Percentiles rank a stretch among this genome's conserved stretches.
Evolutionary conservation across 2,329 filamentous ascomycete species (phyloP).

Genomic region (Endoconidiophora laricicola): DNA sequence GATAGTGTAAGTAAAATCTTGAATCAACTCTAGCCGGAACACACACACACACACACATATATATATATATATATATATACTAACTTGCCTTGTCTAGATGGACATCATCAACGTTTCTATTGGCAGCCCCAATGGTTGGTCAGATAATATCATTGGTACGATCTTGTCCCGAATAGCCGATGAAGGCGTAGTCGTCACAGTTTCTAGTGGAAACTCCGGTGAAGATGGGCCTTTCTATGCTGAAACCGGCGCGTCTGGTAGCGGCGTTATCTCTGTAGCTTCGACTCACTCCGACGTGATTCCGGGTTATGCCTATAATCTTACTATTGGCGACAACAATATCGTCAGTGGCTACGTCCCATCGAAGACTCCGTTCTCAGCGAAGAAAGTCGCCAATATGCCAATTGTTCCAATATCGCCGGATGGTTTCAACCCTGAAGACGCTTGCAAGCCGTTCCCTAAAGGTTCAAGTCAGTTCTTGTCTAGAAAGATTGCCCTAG

Average conservation of each 20-base stretch:
- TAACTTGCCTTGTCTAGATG: neutral
- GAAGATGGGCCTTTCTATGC: constrained; percentile 30
- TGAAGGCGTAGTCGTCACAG: constrained; percentile 30
- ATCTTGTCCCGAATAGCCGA: constrained; percentile 25
- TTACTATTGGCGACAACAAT: neutral
- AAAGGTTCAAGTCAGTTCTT: constrained; percentile 14
- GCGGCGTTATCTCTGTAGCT: constrained; percentile 26
- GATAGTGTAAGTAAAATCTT: constrained; percentile 18
- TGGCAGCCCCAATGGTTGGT: constrained; percentile 23
- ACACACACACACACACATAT: neutral
- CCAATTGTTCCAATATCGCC: constrained; percentile 10
- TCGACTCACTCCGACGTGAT: constrained; percentile 16
- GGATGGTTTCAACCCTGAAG: constrained; percentile 16
- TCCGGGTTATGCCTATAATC: neutral
- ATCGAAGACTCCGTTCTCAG: neutral
- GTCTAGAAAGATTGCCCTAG: constrained; percentile 15
- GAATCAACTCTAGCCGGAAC: too few relatives aligned
- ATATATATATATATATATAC: neutral
- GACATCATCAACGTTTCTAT: constrained; percentile 29
- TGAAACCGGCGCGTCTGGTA: constrained; percentile 24
- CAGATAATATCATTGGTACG: constrained; percentile 25
- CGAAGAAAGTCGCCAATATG: neutral
- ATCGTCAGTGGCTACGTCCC: neutral
- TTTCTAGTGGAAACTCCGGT: constrained; percentile 35
- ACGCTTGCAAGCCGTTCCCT: constrained; percentile 18